Evolutionary conservation across 371 early-diverging fungal genomes (phyloP).

Genomic region (Coelomomyces lativittatus): DNA sequence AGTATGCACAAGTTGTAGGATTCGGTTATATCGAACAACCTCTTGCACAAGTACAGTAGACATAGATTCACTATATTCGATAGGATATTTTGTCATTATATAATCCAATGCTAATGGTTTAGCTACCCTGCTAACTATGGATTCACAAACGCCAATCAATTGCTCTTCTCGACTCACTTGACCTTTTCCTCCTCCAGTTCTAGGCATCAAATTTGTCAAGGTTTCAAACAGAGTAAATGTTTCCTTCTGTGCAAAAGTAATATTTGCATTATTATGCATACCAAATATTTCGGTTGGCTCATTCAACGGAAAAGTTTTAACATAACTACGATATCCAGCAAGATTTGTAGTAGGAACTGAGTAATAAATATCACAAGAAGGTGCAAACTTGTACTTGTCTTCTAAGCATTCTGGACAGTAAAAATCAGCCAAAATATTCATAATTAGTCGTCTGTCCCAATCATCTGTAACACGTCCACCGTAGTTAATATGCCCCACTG

Average conservation of each 20-base stretch:
- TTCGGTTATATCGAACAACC: constrained; percentile 32
- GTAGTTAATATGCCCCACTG: constrained; percentile 38
- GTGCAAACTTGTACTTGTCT: constrained; percentile 22
- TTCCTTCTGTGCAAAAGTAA: constrained; percentile 39
- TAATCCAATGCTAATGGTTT: constrained; percentile 17
- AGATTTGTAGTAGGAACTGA: constrained; percentile 14
- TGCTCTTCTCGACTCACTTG: constrained; percentile 13
- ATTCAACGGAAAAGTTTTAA: constrained; percentile 23
- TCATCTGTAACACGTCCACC: constrained; percentile 44
- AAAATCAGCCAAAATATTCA: constrained; percentile 29
- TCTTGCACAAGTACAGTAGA: constrained; percentile 38
- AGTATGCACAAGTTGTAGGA: constrained; percentile 16
- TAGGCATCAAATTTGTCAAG: constrained; percentile 28
- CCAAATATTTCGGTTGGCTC: constrained; percentile 35
- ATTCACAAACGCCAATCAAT: constrained; percentile 13
- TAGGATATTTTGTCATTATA: constrained; percentile 22
- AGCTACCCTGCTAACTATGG: constrained; percentile 16
- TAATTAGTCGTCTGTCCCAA: constrained; percentile 32
- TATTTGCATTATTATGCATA: constrained; percentile 42
- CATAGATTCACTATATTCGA: constrained; percentile 32
- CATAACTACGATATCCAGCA: constrained; percentile 19
- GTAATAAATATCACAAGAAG: constrained; percentile 6
- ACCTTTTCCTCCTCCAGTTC: constrained; percentile 10
- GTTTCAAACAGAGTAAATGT: constrained; percentile 24
- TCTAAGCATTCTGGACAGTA: constrained; percentile 19